Evolutionary conservation across 768 basidiomycete genomes (phyloP), one percentile per base, ranked within the genome.

Genomic region (Suillus subalutaceus): DNA sequence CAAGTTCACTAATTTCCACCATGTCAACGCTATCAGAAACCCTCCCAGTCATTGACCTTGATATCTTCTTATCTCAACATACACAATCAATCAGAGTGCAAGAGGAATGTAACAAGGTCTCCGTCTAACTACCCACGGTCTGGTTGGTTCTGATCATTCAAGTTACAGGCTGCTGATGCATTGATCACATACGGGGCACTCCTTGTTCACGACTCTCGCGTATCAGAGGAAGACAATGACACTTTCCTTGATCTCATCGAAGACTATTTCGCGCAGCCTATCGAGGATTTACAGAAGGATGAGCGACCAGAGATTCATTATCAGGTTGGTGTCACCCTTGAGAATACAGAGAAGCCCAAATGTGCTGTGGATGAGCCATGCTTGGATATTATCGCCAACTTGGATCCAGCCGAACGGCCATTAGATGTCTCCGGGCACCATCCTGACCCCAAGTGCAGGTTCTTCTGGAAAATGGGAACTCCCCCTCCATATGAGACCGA

Each of bases 391-490:
- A 98, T 98, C 69, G 85, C 86, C 61, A 80, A 81, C 3, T 82
- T 99, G 30, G 92, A 92, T 46, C 88, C 89, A 3, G 77, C 84
- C 0, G 93, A 99, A 72, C 79, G 96, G 38, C 96, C 96, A 8
- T 77, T 99, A 61, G 96, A 99, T 76, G 89, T 93, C 65, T 82
- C 83, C 35, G 90, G 83, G 7, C 91, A 93, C 68, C 83, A 86
- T 8, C 93, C 94, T 1, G 96, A 99, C 76, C 96, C 96, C 0
- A 99, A 99, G 77, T 97, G 94, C 75, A 85, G 96, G 68, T 97
- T 94, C 81, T 95, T 95, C 79, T 94, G 91, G 89, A 91, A 84
- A 72, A 93, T 94, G 92, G 82, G 83, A 67, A 84, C 86, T 65
- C 79, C 78, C 16, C 91, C 92, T 1, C 92, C 93, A 5, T 94